Evolutionary conservation across 202 grass and related monocot species (phyloP).

Genomic region (Setaria italica): DNA sequence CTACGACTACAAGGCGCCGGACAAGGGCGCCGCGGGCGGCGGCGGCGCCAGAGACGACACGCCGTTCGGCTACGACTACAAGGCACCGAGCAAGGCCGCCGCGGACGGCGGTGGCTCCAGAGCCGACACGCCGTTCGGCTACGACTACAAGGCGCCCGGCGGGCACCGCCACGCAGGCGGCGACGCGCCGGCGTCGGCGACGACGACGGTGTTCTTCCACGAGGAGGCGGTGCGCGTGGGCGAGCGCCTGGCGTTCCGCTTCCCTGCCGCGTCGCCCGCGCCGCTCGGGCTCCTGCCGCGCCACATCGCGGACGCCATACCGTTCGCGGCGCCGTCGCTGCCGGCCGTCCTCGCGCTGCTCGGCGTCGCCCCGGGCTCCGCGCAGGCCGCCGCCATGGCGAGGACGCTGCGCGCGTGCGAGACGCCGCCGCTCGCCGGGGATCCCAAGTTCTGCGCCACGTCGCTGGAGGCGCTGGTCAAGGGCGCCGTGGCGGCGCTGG

Average conservation of each 20-base stretch:
- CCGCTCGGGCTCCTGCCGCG: slow-evolving; percentile 49
- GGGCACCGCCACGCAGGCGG: neutral
- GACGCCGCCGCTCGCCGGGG: slow-evolving; percentile 5
- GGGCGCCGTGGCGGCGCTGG: slow-evolving; percentile 42
- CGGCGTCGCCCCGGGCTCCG: slow-evolving; percentile 29
- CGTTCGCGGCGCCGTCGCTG: slow-evolving; percentile 48
- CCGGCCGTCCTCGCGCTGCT: slow-evolving; percentile 27
- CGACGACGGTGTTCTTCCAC: slow-evolving; percentile 52
- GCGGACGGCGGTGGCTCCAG: neutral
- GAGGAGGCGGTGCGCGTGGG: slow-evolving; percentile 55
- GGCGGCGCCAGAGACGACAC: neutral
- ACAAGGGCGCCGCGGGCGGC: neutral
- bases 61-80: slow-evolving; percentile 23
- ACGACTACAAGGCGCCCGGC: neutral
- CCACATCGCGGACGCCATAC: slow-evolving; percentile 42
- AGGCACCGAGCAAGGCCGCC: neutral
- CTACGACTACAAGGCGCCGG: slow-evolving; percentile 14
- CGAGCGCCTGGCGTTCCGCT: slow-evolving; percentile 38
- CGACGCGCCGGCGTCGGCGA: neutral
- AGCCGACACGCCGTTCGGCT: neutral
- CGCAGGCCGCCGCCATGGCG: slow-evolving; percentile 25
- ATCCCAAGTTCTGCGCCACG: slow-evolving; percentile 58
- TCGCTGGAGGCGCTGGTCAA: slow-evolving; percentile 64
- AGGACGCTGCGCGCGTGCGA: slow-evolving; percentile 50
- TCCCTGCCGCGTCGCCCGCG: slow-evolving; percentile 22